These are phyloP conservation scores for Ophiostoma quercus DNA, from an alignment of 2,329 filamentous ascomycete species.

Conservation along the genomic window DNA sequence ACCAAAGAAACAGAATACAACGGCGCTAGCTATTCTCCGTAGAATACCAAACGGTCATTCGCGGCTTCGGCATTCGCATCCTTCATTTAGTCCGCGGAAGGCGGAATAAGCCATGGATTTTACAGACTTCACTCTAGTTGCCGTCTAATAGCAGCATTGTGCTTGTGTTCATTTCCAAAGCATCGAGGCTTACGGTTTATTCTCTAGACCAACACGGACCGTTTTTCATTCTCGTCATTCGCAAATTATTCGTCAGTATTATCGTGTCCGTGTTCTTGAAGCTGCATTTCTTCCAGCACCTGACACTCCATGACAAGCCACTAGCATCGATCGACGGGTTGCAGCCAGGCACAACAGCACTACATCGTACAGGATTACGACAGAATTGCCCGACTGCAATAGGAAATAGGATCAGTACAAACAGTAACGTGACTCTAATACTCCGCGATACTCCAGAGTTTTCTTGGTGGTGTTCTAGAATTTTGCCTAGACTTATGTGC, in stretches of 20 bases:
- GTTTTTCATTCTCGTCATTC: neutral
- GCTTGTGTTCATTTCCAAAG: neutral
- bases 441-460: neutral
- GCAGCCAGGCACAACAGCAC: neutral
- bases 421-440: neutral
- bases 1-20: neutral
- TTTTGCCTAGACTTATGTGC: neutral
- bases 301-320: neutral
- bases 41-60: constrained; percentile 1
- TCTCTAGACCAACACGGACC: neutral
- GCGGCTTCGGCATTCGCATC: constrained; percentile 24
- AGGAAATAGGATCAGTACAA: neutral
- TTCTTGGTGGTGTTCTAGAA: neutral
- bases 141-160: no score
- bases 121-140: no score
- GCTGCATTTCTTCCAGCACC: no score
- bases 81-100: neutral
- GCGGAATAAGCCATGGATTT: neutral
- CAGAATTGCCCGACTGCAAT: neutral
- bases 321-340: neutral
- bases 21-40: neutral
- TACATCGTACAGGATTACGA: no score
- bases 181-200: neutral
- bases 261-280: no score
- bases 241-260: neutral